phyloP scores from a whole-genome alignment of 768 basidiomycete genomes.

The Suillus plorans region DNA sequence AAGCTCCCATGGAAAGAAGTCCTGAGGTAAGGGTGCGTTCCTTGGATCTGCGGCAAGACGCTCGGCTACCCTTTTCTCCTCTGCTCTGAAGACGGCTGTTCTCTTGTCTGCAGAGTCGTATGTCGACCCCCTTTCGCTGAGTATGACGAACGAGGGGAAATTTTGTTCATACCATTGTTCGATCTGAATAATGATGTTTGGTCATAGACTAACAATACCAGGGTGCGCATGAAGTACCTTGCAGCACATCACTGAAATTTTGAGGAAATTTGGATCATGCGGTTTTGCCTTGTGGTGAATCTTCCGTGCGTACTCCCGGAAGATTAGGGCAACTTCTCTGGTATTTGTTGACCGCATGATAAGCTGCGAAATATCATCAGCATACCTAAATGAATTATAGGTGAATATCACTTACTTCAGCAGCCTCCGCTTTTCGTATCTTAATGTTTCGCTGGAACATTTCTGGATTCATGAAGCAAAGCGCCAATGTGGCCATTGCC shows the following conservation, averaged over 20 bases:
- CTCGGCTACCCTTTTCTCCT: conserved; percentile 43
- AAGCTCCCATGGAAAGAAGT: conserved; percentile 31
- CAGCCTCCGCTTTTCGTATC: conserved; percentile 91
- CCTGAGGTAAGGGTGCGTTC: conserved; percentile 2
- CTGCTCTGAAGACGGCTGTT: conserved; percentile 44
- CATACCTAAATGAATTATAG: not conserved
- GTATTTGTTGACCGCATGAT: conserved; percentile 93
- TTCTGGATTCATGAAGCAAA: conserved; percentile 90
- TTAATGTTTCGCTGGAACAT: conserved; percentile 91
- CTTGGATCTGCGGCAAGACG: conserved; percentile 17
- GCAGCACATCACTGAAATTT: conserved; percentile 79
- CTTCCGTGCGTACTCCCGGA: conserved; percentile 74
- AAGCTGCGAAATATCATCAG: conserved; percentile 46
- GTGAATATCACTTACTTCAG: conserved; percentile 51
- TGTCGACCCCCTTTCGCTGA: conserved; percentile 23
- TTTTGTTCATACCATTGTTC: conserved; percentile 93
- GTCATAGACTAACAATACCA: not conserved
- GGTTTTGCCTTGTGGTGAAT: conserved; percentile 82
- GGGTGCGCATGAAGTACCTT: conserved; percentile 49
- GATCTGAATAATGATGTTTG: conserved; percentile 45
- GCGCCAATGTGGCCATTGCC: conserved; percentile 91
- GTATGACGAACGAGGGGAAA: conserved; percentile 84
- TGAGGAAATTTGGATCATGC: conserved; percentile 85
- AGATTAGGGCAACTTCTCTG: conserved; percentile 85
- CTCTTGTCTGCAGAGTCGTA: conserved; percentile 59